phyloP scores from a whole-genome alignment of 2,329 filamentous ascomycete genomes.

The Scytalidium lignicola region DNA sequence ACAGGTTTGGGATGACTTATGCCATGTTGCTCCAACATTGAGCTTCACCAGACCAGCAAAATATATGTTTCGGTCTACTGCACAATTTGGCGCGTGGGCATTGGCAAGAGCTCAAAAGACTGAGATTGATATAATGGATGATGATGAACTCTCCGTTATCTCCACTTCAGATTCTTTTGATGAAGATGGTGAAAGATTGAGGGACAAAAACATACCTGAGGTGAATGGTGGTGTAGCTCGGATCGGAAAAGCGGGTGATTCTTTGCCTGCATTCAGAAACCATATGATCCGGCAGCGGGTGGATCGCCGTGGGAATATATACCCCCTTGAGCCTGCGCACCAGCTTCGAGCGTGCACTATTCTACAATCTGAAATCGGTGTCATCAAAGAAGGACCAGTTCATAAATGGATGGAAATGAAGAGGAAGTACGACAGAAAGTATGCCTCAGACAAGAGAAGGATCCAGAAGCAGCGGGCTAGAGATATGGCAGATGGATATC shows the following conservation, averaged over 20 bases:
- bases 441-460: slow-evolving; percentile 60
- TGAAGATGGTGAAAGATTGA: slow-evolving; percentile 25
- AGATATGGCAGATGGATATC: slow-evolving; percentile 68
- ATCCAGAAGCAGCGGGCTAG: slow-evolving; percentile 69
- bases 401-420: slow-evolving; percentile 79
- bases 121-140: slow-evolving; percentile 75
- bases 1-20: slow-evolving; percentile 93
- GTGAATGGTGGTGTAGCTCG: slow-evolving; percentile 16
- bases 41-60: slow-evolving; percentile 96
- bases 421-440: slow-evolving; percentile 67
- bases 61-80: slow-evolving; percentile 87
- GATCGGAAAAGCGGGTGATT: slow-evolving; percentile 84
- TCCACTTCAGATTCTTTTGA: slow-evolving; percentile 45
- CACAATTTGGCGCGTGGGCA: slow-evolving; percentile 91
- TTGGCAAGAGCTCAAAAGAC: slow-evolving; percentile 76
- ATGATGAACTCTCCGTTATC: slow-evolving; percentile 71
- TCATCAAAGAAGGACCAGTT: slow-evolving; percentile 74
- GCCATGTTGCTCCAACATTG: slow-evolving; percentile 87
- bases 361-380: slow-evolving; percentile 61
- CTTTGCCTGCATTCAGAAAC: slow-evolving; percentile 70
- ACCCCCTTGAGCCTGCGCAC: slow-evolving; percentile 57
- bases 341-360: slow-evolving; percentile 64
- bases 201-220: slow-evolving; percentile 17
- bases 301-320: slow-evolving; percentile 69
- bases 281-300: slow-evolving; percentile 93